A percentile compares a stretch with the other conserved stretches of the same genome.
Conservation (phyloP, 306 rosid genomes). For the Quercus rubra region DNA sequence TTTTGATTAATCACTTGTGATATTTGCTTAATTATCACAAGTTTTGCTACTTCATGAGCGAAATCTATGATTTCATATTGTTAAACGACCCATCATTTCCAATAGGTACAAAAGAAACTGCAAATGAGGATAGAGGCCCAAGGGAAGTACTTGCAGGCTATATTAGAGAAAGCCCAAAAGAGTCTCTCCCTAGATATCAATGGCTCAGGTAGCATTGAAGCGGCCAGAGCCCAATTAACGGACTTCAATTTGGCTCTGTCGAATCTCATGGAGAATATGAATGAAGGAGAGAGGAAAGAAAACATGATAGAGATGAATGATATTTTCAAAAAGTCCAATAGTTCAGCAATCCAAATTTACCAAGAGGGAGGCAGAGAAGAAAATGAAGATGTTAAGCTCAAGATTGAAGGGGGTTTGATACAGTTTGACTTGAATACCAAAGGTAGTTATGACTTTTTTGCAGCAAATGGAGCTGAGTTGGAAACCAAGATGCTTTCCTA, state of each 20-base stretch:
- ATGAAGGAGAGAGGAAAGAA: conserved; percentile 46
- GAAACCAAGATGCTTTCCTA: conserved; percentile 52
- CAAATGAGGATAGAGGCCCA: conserved; percentile 89
- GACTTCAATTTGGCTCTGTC: conserved; percentile 70
- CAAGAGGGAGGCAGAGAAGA: conserved; percentile 36
- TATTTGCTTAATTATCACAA: background rate
- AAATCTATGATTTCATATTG: background rate
- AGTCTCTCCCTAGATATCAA: conserved; percentile 52
- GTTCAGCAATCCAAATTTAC: conserved; percentile 38
- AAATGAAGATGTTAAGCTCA: conserved; percentile 41
- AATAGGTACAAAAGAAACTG: conserved; percentile 73
- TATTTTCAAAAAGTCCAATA: conserved; percentile 26
- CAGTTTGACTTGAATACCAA: conserved; percentile 73
- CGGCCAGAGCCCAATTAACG: conserved; percentile 53
- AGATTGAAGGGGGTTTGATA: conserved; percentile 42
- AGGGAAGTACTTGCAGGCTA: conserved; percentile 78
- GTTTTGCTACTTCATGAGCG: background rate
- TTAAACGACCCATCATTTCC: background rate
- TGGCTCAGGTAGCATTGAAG: conserved; percentile 44
- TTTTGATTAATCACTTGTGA: background rate
- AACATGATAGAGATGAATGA: conserved; percentile 34
- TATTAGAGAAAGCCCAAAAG: conserved; percentile 78
- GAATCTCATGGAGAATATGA: conserved; percentile 65
- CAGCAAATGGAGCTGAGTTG: conserved; percentile 50
- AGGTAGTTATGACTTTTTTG: conserved; percentile 56